These are phyloP conservation scores for Fusarium hainanense DNA, from an alignment of 2,329 filamentous ascomycete genomes.

Conservation along the genomic window DNA sequence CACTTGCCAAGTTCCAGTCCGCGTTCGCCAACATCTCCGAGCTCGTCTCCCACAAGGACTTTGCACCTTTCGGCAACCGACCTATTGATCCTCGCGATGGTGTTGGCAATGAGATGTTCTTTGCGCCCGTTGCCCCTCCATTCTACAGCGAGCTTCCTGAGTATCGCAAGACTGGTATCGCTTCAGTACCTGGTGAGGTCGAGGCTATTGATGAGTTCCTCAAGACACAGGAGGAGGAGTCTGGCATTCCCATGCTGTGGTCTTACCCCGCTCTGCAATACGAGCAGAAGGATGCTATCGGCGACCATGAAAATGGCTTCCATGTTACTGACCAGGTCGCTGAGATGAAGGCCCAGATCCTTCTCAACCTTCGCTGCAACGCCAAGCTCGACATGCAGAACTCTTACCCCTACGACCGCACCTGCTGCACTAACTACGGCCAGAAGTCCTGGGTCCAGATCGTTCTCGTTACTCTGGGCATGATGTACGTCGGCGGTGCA, in stretches of 20 bases:
- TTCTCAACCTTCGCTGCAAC: conserved; percentile 67
- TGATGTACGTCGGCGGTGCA: conserved; percentile 33
- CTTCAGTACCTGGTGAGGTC: conserved; percentile 26
- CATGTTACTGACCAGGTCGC: conserved; percentile 47
- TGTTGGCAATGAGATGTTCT: conserved; percentile 45
- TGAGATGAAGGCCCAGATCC: conserved; percentile 52
- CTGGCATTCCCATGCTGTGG: conserved; percentile 37
- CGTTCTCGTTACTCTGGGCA: conserved; percentile 32
- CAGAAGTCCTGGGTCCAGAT: conserved; percentile 40
- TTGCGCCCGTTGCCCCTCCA: conserved; percentile 42
- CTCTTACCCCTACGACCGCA: conserved; percentile 59
- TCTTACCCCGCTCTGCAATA: conserved; percentile 31
- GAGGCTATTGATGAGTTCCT: conserved; percentile 37
- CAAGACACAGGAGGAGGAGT: conserved; percentile 16
- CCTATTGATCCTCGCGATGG: conserved; percentile 45
- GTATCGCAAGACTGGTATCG: conserved; percentile 30
- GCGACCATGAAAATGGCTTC: conserved; percentile 41
- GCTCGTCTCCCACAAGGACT: conserved; percentile 27
- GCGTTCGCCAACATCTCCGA: conserved; percentile 38
- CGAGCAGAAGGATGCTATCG: conserved; percentile 29
- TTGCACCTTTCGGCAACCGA: conserved; percentile 31
- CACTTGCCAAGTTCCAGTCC: conserved; percentile 24
- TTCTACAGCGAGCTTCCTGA: conserved; percentile 38
- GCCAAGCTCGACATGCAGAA: conserved; percentile 49
- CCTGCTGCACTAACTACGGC: conserved; percentile 64